phyloP scores from a whole-genome alignment of 441 rosid species.

The Populus hybrid region DNA sequence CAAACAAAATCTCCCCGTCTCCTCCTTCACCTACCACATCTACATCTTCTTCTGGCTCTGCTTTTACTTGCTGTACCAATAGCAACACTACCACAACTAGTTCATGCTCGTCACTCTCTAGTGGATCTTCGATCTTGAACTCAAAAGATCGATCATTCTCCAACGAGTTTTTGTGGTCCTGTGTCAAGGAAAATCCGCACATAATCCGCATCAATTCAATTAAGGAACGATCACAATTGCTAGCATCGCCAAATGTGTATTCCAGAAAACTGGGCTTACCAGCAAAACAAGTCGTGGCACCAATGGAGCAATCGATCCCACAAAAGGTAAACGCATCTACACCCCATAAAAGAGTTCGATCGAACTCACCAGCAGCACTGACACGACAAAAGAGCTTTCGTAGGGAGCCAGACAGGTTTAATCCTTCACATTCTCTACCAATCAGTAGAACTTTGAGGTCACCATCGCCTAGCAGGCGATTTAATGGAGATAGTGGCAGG shows the following conservation, averaged over 20 bases:
- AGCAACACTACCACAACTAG: constrained; percentile 26
- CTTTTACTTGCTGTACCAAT: constrained; percentile 24
- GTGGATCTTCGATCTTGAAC: constrained; percentile 37
- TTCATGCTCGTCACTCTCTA: constrained; percentile 46
- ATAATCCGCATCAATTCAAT: constrained; percentile 54
- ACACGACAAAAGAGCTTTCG: constrained; percentile 71
- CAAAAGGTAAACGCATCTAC: constrained; percentile 23
- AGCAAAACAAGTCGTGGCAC: constrained; percentile 20
- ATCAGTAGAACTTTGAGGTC: constrained; percentile 40
- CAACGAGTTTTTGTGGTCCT: constrained; percentile 70
- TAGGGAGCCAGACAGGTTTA: constrained; percentile 32
- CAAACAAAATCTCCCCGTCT: constrained; percentile 36
- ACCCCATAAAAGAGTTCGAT: constrained; percentile 53
- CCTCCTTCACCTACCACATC: constrained; percentile 41
- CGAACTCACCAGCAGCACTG: constrained; percentile 55
- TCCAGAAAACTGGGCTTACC: constrained; percentile 24
- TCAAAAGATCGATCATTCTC: constrained; percentile 72
- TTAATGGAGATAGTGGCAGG: constrained; percentile 31
- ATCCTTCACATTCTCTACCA: constrained; percentile 19
- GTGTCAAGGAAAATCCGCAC: constrained; percentile 75
- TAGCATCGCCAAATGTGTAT: constrained; percentile 24
- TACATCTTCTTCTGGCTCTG: constrained; percentile 31
- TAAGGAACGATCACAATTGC: constrained; percentile 45
- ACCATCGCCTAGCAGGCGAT: constrained; percentile 69
- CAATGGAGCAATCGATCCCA: constrained; percentile 22